Evolutionary conservation across 2,329 filamentous ascomycete genomes (phyloP).

Genomic region (Myriosclerotinia duriaeana): DNA sequence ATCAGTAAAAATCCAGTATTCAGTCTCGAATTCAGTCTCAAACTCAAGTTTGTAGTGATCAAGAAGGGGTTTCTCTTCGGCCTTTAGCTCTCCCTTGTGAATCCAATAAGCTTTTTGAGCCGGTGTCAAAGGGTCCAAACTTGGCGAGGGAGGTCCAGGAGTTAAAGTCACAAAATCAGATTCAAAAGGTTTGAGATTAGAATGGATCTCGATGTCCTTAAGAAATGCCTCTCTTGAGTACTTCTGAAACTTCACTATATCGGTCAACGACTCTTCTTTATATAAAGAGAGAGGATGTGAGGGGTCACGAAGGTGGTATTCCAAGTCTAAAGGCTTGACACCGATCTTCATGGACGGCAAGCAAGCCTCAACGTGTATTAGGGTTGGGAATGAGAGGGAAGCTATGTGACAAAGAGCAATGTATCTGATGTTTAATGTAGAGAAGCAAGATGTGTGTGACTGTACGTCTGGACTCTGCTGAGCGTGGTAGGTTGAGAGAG

Average conservation of each 20-base stretch:
- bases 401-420: not conserved
- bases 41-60: not conserved
- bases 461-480: not conserved
- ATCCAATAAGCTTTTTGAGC: not conserved
- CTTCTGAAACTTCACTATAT: not conserved
- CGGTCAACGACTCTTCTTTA: not conserved
- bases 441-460: conserved; percentile 17
- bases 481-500: conserved; percentile 19
- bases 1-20: not conserved
- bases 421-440: conserved; percentile 9
- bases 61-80: not conserved
- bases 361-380: not conserved
- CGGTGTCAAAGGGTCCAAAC: not conserved
- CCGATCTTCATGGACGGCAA: conserved; percentile 5
- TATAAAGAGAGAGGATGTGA: conserved; percentile 5
- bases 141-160: not conserved
- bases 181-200: not conserved
- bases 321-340: conserved; percentile 7
- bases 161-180: not conserved
- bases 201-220: not conserved
- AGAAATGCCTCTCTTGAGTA: not conserved
- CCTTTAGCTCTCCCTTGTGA: not conserved
- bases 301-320: not conserved
- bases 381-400: not conserved
- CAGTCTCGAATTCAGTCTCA: too few relatives aligned